A percentile compares a stretch with the other conserved stretches of the same genome.
Conservation (phyloP, 805 yeast species). For the Candida schatavii region DNA sequence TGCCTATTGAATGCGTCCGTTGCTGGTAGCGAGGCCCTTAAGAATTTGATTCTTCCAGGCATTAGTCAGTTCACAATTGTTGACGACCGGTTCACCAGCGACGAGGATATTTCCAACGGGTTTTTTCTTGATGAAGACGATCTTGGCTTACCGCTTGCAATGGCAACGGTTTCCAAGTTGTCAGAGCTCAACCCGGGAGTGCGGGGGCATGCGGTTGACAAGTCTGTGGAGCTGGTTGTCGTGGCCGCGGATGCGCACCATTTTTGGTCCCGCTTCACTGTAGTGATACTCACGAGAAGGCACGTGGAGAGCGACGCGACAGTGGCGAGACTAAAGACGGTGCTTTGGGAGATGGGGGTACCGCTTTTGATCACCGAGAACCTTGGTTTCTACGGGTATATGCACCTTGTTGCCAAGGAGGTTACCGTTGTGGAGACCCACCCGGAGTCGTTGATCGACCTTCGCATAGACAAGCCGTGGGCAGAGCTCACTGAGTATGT, state of each 20-base stretch:
- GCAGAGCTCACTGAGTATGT: constrained; percentile 52
- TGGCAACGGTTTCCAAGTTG: constrained; percentile 38
- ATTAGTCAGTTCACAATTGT: constrained; percentile 63
- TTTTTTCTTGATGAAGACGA: constrained; percentile 55
- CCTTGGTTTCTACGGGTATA: constrained; percentile 63
- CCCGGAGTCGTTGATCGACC: constrained; percentile 57
- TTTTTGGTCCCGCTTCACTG: constrained; percentile 50
- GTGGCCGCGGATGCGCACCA: constrained; percentile 4
- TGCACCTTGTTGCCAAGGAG: constrained; percentile 52
- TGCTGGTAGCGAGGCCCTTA: constrained; percentile 64
- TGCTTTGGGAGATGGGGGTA: constrained; percentile 42
- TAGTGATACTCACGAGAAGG: constrained; percentile 43
- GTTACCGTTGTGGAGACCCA: constrained; percentile 70
- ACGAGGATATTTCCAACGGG: constrained; percentile 51
- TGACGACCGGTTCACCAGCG: constrained; percentile 41
- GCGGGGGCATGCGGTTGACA: constrained; percentile 27
- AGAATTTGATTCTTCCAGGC: constrained; percentile 76
- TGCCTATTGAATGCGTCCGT: constrained; percentile 58
- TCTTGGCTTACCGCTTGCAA: constrained; percentile 41
- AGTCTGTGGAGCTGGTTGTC: constrained; percentile 12
- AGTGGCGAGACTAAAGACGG: constrained; percentile 26
- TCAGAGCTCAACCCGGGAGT: constrained; percentile 63
- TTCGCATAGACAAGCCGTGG: constrained; percentile 75
- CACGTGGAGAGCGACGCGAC: constrained; percentile 14
- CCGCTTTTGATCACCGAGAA: constrained; percentile 55